These are phyloP conservation scores for Dothiorella sarmentorum DNA, from an alignment of 2,329 filamentous ascomycete species.

Conservation along the genomic window DNA sequence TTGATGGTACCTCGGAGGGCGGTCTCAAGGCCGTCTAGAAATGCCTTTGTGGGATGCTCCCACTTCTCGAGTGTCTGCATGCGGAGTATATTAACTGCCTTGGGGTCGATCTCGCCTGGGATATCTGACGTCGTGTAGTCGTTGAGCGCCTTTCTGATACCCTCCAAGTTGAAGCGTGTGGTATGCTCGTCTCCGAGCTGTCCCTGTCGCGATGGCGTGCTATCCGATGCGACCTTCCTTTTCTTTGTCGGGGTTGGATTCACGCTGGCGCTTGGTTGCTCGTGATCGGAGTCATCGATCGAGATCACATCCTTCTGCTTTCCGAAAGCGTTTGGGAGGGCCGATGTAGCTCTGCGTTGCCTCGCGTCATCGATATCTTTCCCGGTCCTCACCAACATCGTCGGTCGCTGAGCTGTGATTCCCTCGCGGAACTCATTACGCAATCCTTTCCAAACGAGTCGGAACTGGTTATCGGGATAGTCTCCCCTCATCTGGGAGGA, in stretches of 20 bases:
- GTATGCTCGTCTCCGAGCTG: not conserved
- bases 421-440: conserved; percentile 52
- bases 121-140: conserved; percentile 30
- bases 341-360: not conserved
- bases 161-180: conserved; percentile 29
- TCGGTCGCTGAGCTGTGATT: conserved; percentile 30
- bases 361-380: not conserved
- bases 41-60: conserved; percentile 25
- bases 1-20: conserved; percentile 23
- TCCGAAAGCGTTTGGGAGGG: not conserved
- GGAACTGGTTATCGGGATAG: conserved; percentile 38
- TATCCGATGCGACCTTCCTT: conserved; percentile 25
- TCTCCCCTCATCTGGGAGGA: conserved; percentile 54
- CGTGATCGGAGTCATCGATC: conserved; percentile 24
- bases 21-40: conserved; percentile 27
- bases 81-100: conserved; percentile 33
- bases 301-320: conserved; percentile 19
- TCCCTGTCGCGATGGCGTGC: not conserved
- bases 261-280: not conserved
- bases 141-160: conserved; percentile 27
- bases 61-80: conserved; percentile 29
- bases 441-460: conserved; percentile 43
- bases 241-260: conserved; percentile 27
- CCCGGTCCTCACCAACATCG: conserved; percentile 18
- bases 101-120: conserved; percentile 34